Base-by-base conservation (phyloP, 2,329 filamentous ascomycete species). In the Falciphora oryzae region DNA sequence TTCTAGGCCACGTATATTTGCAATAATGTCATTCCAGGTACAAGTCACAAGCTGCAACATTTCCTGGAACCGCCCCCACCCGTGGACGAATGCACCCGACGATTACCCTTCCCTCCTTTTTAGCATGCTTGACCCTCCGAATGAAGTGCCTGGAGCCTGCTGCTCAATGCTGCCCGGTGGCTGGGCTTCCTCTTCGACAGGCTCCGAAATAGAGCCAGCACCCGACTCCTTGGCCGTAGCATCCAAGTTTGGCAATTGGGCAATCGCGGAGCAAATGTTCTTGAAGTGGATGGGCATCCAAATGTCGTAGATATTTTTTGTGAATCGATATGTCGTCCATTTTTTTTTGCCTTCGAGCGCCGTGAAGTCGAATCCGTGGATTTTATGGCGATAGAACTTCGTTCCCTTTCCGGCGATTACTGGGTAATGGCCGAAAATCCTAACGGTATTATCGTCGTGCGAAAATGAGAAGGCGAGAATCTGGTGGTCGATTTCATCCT, bases 391-490 rank as follows among this genome's bases (percentile, higher is more conserved):
- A 71, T 78, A 77, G 65, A 75, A 79, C 74, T 14, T 14, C 3
- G 32, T 35, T 14, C 14, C 66, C 1, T 73, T 69, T 13, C 67
- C 68, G n/a, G 72, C 64, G n/a, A 79, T 73, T 2, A 77, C 71
- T 2, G 77, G 69, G 64, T 80, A 80, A 63, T 80, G 71, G 31
- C 76, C 75, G 66, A 77, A 79, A 38, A 81, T 79, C 22, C 73
- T 66, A 7, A 77, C 75, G 0, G 66, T 67, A 2, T 44, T 8
- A 57, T 75, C 60, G 67, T 77, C 73, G 59, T 77, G 70, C 7
- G 77, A 80, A 66, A 80, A 67, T 6, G 78, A 81, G 65, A 80
- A 81, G 27, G 73, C 74, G 11, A 81, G 71, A 32, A 81, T 76
- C 66, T 80, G 69, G n/a, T 73, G 73, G 67, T 80, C 14, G 28